Evolutionary conservation across 2,329 filamentous ascomycete species (phyloP).

Genomic region (Paramyrothecium sp.): DNA sequence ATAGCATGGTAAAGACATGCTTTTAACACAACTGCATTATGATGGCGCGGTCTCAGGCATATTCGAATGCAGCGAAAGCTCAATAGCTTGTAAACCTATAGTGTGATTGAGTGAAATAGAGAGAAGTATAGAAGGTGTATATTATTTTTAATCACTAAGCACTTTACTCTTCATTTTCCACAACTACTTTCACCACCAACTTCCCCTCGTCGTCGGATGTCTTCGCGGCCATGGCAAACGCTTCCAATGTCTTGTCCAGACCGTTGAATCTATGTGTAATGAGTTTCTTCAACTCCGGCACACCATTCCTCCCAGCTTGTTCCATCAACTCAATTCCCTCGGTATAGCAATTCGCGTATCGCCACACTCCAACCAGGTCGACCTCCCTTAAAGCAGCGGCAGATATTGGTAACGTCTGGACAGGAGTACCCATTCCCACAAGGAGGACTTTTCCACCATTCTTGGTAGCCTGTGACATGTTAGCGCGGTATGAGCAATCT

Average conservation of each 20-base stretch:
- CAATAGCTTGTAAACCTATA: too few relatives aligned
- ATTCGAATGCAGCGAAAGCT: too few relatives aligned
- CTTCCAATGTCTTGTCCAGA: not conserved
- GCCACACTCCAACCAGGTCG: conserved; percentile 4
- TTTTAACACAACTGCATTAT: too few relatives aligned
- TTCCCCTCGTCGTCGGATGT: not conserved
- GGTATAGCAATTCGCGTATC: conserved; percentile 7
- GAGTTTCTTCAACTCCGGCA: conserved; percentile 6
- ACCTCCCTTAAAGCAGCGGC: conserved; percentile 5
- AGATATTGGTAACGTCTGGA: conserved; percentile 10
- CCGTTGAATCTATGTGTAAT: conserved; percentile 3
- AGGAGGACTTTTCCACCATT: conserved; percentile 13
- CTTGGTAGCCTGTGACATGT: conserved; percentile 1
- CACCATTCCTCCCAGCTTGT: too few relatives aligned
- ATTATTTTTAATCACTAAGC: too few relatives aligned
- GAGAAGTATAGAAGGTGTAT: too few relatives aligned
- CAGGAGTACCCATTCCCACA: conserved; percentile 13
- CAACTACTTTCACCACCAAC: conserved; percentile 5
- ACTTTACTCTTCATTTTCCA: conserved; percentile 1
- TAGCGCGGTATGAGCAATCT: not conserved
- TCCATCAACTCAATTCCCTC: not conserved
- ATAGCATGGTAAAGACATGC: too few relatives aligned
- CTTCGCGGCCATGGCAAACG: conserved; percentile 4
- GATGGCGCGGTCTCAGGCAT: too few relatives aligned
- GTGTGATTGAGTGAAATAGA: too few relatives aligned